phyloP scores from a whole-genome alignment of 1,284 basidiomycete genomes.

The Trichosporon sp. region DNA sequence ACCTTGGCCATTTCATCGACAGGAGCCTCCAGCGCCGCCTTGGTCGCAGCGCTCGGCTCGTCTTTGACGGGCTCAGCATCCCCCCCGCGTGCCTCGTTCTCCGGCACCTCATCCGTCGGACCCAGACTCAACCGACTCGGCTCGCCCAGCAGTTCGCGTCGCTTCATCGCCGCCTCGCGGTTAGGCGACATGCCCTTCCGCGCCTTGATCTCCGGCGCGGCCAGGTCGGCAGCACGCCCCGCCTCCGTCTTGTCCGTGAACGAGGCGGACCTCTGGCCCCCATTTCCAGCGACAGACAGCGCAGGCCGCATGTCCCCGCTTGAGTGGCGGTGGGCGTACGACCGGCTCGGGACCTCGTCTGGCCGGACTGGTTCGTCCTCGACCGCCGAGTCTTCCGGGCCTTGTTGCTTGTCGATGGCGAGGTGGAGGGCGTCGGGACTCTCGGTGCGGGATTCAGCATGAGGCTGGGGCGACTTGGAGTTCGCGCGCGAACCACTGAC shows the following conservation, averaged over 20 bases:
- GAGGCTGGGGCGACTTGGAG: no score
- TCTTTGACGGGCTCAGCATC: no score
- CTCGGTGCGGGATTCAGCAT: no score
- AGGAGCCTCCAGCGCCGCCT: neutral
- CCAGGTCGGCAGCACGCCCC: no score
- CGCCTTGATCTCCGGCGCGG: neutral
- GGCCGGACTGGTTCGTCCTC: no score
- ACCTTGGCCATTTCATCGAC: neutral
- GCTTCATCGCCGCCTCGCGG: constrained; percentile 2
- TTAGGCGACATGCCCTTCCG: neutral
- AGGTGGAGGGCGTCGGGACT: no score
- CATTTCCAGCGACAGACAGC: neutral
- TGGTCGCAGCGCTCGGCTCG: no score
- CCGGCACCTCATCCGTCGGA: no score
- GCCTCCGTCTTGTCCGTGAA: neutral
- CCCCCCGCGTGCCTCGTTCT: no score
- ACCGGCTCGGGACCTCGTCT: no score
- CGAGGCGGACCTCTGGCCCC: neutral
- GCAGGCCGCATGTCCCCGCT: neutral
- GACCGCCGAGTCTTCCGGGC: no score
- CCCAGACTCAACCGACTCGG: neutral
- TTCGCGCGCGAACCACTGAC: neutral
- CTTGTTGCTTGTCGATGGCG: no score
- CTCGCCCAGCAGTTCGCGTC: neutral
- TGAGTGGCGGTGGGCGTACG: neutral